Percentiles rank a stretch among this genome's conserved stretches.
Evolutionary conservation across 2,329 filamentous ascomycete species (phyloP).

Genomic region (Pestalotiopsis sp.): DNA sequence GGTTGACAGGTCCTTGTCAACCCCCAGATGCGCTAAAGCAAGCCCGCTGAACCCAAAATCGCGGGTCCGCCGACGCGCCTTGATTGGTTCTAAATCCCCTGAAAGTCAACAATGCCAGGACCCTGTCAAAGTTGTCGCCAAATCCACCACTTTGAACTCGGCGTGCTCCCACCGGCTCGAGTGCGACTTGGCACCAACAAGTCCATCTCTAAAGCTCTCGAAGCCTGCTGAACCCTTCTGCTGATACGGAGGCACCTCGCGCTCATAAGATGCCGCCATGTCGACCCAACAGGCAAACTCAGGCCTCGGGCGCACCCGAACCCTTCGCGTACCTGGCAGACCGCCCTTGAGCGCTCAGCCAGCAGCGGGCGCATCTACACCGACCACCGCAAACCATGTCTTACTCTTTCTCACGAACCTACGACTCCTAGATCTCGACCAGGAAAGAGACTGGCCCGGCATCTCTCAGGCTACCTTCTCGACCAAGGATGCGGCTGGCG

Average conservation of each 20-base stretch:
- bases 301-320: conserved; percentile 31
- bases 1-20: too few relatives aligned
- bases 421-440: conserved; percentile 78
- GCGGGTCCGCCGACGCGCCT: neutral
- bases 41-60: neutral
- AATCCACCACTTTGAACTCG: neutral
- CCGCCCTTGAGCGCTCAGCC: conserved; percentile 27
- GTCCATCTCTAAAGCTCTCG: neutral
- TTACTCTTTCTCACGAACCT: conserved; percentile 80
- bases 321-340: conserved; percentile 26
- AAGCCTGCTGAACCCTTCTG: neutral
- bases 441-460: conserved; percentile 75
- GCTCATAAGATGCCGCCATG: conserved; percentile 31
- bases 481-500: conserved; percentile 64
- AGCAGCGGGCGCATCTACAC: conserved; percentile 20
- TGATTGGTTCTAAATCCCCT: neutral
- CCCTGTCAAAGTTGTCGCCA: neutral
- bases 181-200: neutral
- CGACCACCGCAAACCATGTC: conserved; percentile 50
- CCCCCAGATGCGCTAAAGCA: too few relatives aligned
- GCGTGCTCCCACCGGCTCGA: neutral
- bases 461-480: conserved; percentile 73
- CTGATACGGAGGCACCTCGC: neutral
- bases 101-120: neutral
- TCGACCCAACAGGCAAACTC: conserved; percentile 31